These are phyloP conservation scores for Hanseniaspora singularis DNA, from an alignment of 805 yeast species.

Conservation along the genomic window DNA sequence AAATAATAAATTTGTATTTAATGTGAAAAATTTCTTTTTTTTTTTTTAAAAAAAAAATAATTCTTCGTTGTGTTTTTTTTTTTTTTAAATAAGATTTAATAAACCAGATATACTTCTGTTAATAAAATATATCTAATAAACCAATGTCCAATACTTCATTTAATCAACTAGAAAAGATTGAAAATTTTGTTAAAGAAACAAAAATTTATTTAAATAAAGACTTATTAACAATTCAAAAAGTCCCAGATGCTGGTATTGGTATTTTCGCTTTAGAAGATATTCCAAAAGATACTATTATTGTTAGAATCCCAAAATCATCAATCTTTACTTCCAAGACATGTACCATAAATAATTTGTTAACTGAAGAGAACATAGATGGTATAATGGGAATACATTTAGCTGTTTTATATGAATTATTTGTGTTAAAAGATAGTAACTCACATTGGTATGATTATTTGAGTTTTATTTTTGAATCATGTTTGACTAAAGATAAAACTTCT, in stretches of 20 bases:
- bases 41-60: no score
- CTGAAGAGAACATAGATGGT: slow-evolving; percentile 50
- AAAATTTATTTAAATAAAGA: slow-evolving; percentile 43
- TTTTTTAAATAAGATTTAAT: neutral
- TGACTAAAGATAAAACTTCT: slow-evolving; percentile 22
- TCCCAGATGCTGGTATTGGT: slow-evolving; percentile 56
- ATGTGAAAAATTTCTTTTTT: no score
- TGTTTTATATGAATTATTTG: slow-evolving; percentile 53
- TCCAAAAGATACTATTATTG: slow-evolving; percentile 31
- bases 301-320: slow-evolving; percentile 51
- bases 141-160: slow-evolving; percentile 28
- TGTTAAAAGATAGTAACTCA: slow-evolving; percentile 40
- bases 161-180: slow-evolving; percentile 25
- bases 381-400: slow-evolving; percentile 56
- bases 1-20: no score
- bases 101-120: no score
- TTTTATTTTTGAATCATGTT: slow-evolving; percentile 34
- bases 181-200: slow-evolving; percentile 44
- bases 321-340: slow-evolving; percentile 50
- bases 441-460: slow-evolving; percentile 68
- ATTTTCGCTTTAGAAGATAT: slow-evolving; percentile 46
- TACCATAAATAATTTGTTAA: slow-evolving; percentile 51
- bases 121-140: no score
- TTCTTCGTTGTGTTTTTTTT: neutral
- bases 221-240: slow-evolving; percentile 33